Evolutionary conservation across 1,139 yeast species (phyloP).

Genomic region (Arxiozyma telluris): DNA sequence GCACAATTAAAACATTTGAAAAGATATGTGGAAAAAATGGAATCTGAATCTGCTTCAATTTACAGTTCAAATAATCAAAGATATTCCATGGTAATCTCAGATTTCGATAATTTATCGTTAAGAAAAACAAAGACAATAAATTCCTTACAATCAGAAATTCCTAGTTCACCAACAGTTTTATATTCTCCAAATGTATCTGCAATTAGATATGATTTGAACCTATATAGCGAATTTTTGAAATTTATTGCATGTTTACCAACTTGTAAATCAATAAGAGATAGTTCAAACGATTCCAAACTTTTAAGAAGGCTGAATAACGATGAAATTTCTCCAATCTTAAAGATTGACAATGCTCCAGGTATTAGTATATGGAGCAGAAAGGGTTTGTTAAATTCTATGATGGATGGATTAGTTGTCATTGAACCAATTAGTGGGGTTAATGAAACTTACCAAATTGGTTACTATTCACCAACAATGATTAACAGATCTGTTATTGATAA

Average conservation of each 20-base stretch:
- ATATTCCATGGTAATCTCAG: constrained; percentile 14
- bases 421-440: constrained; percentile 85
- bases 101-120: constrained; percentile 14
- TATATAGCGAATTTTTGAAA: constrained; percentile 32
- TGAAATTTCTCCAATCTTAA: constrained; percentile 68
- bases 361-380: constrained; percentile 51
- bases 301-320: constrained; percentile 59
- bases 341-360: constrained; percentile 53
- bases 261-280: constrained; percentile 30
- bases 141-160: constrained; percentile 7
- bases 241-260: constrained; percentile 30
- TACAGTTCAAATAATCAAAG: constrained; percentile 24
- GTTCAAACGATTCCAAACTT: constrained; percentile 44
- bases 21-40: constrained; percentile 41
- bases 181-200: constrained; percentile 48
- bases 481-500: constrained; percentile 16
- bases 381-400: constrained; percentile 53
- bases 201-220: constrained; percentile 48
- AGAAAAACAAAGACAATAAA: constrained; percentile 12
- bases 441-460: constrained; percentile 36
- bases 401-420: constrained; percentile 73
- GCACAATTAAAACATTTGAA: constrained; percentile 66
- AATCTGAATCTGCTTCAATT: constrained; percentile 12
- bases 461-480: constrained; percentile 3
- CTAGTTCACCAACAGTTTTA: constrained; percentile 24